phyloP scores from a whole-genome alignment of 2,329 filamentous ascomycete genomes.

The Ambrosiella cleistominuta region DNA sequence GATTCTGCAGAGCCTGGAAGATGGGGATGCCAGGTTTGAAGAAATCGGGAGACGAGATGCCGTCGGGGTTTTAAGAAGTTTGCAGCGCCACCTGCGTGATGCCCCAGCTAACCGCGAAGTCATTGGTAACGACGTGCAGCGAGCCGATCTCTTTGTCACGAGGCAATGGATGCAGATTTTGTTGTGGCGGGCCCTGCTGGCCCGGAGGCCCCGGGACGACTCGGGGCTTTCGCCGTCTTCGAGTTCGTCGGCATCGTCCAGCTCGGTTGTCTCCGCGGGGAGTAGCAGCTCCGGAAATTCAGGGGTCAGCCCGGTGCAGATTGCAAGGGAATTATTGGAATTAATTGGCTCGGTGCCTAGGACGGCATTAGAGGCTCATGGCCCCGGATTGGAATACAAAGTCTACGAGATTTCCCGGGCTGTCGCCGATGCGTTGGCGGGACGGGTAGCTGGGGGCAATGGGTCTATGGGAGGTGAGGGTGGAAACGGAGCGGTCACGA shows the following conservation, averaged over 20 bases:
- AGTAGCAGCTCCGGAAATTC: neutral
- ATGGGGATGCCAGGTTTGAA: constrained; percentile 12
- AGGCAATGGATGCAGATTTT: constrained; percentile 34
- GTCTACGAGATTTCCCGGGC: constrained; percentile 30
- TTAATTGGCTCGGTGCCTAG: constrained; percentile 27
- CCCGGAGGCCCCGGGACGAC: constrained; percentile 18
- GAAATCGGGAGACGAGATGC: constrained; percentile 14
- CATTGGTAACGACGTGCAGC: constrained; percentile 28
- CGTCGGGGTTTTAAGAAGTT: constrained; percentile 21
- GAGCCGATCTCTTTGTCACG: constrained; percentile 31
- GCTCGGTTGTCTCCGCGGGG: neutral
- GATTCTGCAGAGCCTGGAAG: constrained; percentile 20
- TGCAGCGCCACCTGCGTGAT: constrained; percentile 28
- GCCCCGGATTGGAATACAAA: constrained; percentile 30
- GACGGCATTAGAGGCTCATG: constrained; percentile 31
- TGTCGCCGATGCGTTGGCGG: constrained; percentile 24
- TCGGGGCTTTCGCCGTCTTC: constrained; percentile 8
- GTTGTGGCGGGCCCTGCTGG: constrained; percentile 26
- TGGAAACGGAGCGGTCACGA: neutral
- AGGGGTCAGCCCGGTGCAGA: constrained; percentile 23
- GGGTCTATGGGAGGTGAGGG: neutral
- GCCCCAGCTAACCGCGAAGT: constrained; percentile 19
- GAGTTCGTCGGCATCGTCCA: neutral
- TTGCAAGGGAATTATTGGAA: constrained; percentile 28
- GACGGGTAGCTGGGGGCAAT: constrained; percentile 1